phyloP scores from a whole-genome alignment of 2,329 filamentous ascomycete species.

The Diplocarpon mali region DNA sequence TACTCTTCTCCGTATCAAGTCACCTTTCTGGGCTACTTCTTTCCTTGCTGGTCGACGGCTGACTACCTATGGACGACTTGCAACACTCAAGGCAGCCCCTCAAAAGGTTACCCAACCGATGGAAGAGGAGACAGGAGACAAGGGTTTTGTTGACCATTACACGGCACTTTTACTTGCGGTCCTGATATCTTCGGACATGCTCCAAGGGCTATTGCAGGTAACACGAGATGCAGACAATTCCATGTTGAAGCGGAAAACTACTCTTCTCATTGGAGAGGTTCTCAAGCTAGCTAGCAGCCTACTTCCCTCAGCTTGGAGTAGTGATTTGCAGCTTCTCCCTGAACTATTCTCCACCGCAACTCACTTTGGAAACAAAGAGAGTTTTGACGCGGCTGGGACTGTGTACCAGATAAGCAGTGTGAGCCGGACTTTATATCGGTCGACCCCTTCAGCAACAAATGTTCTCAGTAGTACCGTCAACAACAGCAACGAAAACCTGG shows the following conservation, averaged over 20 bases:
- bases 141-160: constrained; percentile 89
- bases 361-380: constrained; percentile 57
- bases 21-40: constrained; percentile 87
- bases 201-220: constrained; percentile 49
- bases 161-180: constrained; percentile 79
- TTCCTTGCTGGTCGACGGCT: constrained; percentile 86
- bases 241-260: constrained; percentile 75
- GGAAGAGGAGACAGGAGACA: constrained; percentile 57
- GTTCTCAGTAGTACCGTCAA: constrained; percentile 19
- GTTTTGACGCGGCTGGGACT: constrained; percentile 75
- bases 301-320: constrained; percentile 71
- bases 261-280: constrained; percentile 80
- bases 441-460: constrained; percentile 38
- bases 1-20: constrained; percentile 72
- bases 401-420: constrained; percentile 98
- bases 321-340: constrained; percentile 76
- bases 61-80: constrained; percentile 92
- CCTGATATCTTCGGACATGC: constrained; percentile 70
- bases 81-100: constrained; percentile 57
- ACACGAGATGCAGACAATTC: constrained; percentile 58
- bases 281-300: constrained; percentile 81
- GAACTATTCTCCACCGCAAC: constrained; percentile 71
- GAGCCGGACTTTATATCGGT: constrained; percentile 81
- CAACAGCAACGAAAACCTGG: constrained; percentile 36
- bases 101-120: constrained; percentile 41